Conservation (phyloP, 108 stramenopile species). For the Aurantiochytrium sp. region DNA sequence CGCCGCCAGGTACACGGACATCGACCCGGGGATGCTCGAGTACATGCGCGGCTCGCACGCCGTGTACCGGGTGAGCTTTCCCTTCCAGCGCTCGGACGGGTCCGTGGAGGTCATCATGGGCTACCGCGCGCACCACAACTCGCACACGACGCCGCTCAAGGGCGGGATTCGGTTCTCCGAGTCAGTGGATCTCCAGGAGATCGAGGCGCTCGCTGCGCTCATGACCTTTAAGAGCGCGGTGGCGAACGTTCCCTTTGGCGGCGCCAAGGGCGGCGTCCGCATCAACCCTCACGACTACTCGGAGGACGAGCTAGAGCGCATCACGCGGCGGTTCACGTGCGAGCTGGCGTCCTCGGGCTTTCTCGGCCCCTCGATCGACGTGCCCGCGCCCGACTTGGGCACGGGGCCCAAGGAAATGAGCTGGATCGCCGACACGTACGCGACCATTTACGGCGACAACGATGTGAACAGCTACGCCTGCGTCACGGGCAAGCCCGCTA, state of each 20-base stretch:
- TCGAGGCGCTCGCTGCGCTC: constrained; percentile 38
- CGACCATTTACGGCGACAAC: constrained; percentile 34
- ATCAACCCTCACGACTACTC: constrained; percentile 33
- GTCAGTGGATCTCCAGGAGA: constrained; percentile 37
- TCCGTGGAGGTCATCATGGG: constrained; percentile 30
- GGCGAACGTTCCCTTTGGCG: constrained; percentile 36
- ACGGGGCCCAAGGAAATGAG: constrained; percentile 36
- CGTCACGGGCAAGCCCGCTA: constrained; percentile 36
- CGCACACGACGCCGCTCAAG: constrained; percentile 33
- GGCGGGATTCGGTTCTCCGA: constrained; percentile 34
- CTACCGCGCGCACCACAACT: constrained; percentile 37
- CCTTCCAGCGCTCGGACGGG: constrained; percentile 30
- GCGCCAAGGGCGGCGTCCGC: constrained; percentile 37
- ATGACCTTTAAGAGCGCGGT: constrained; percentile 39
- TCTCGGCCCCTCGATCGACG: constrained; percentile 37
- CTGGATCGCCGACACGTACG: constrained; percentile 42
- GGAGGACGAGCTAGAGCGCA: constrained; percentile 35
- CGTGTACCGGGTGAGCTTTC: constrained; percentile 27
- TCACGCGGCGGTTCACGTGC: constrained; percentile 36
- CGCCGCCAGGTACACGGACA: constrained; percentile 18
- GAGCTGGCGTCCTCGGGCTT: constrained; percentile 35
- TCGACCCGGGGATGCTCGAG: constrained; percentile 27
- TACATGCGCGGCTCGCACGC: constrained; percentile 30
- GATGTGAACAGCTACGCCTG: constrained; percentile 25
- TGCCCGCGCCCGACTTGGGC: constrained; percentile 38